Evolutionary conservation across 2,329 filamentous ascomycete species (phyloP).

Genomic region (Hypoxylon sp.): DNA sequence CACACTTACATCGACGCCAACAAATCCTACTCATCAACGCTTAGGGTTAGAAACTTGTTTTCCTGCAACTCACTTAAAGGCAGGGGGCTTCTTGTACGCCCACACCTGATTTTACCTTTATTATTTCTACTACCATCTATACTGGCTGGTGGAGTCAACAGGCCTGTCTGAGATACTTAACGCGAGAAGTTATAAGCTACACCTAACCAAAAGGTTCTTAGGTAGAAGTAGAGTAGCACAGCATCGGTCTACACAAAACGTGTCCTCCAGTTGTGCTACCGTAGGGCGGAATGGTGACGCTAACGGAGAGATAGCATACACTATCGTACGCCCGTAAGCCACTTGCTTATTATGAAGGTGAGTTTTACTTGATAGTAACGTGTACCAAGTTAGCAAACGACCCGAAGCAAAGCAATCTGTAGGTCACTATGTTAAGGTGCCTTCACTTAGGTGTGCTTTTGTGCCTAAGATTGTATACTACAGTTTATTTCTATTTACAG

Average conservation of each 20-base stretch:
- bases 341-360: neutral
- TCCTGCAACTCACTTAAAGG: neutral
- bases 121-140: neutral
- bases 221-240: neutral
- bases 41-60: neutral
- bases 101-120: neutral
- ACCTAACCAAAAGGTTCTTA: too few species aligned
- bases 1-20: neutral
- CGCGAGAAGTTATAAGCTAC: neutral
- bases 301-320: neutral
- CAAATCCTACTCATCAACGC: neutral
- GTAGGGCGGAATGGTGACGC: neutral
- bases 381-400: neutral
- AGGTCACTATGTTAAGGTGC: neutral
- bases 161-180: neutral
- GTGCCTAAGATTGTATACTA: neutral
- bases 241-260: neutral
- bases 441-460: neutral
- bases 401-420: neutral
- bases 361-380: neutral
- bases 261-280: neutral
- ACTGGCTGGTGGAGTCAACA: neutral
- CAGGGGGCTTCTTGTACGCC: neutral
- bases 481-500: constrained; percentile 14
- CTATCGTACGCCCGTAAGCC: neutral